Evolutionary conservation across 2,329 filamentous ascomycete genomes (phyloP).

Genomic region (Graphiopsis chlorocephala): DNA sequence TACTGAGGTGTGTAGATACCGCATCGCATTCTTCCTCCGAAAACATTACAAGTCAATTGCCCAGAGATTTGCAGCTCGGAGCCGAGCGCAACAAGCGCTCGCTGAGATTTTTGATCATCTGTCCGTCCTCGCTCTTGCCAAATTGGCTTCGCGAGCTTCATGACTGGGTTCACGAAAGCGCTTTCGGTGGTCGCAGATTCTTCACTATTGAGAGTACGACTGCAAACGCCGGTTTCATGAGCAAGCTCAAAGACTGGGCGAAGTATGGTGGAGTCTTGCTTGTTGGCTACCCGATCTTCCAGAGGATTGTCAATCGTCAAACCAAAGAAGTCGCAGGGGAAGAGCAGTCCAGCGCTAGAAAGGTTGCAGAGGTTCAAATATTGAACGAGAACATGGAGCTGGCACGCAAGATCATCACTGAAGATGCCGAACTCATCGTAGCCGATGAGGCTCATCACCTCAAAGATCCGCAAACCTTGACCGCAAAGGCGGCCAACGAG

Average conservation of each 20-base stretch:
- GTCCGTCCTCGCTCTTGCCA: slow-evolving; percentile 69
- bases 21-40: slow-evolving; percentile 60
- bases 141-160: slow-evolving; percentile 82
- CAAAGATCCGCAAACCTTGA: slow-evolving; percentile 61
- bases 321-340: slow-evolving; percentile 52
- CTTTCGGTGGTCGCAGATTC: slow-evolving; percentile 34
- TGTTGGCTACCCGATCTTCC: slow-evolving; percentile 70
- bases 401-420: slow-evolving; percentile 51
- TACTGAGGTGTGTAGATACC: slow-evolving; percentile 72
- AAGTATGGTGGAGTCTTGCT: slow-evolving; percentile 68
- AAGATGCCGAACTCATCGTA: slow-evolving; percentile 69
- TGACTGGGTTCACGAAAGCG: slow-evolving; percentile 61
- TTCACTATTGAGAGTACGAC: slow-evolving; percentile 52
- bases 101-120: slow-evolving; percentile 69
- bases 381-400: slow-evolving; percentile 36
- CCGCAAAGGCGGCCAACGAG: slow-evolving; percentile 53
- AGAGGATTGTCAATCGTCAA: slow-evolving; percentile 37
- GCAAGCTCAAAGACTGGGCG: slow-evolving; percentile 59
- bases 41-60: slow-evolving; percentile 63
- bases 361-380: neutral
- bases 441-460: slow-evolving; percentile 82
- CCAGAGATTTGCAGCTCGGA: slow-evolving; percentile 52
- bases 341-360: neutral
- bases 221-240: slow-evolving; percentile 39
- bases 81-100: slow-evolving; percentile 35